These are phyloP conservation scores for Cavenderia fasciculata DNA, from an alignment of 78 protist species.

Conservation along the genomic window DNA sequence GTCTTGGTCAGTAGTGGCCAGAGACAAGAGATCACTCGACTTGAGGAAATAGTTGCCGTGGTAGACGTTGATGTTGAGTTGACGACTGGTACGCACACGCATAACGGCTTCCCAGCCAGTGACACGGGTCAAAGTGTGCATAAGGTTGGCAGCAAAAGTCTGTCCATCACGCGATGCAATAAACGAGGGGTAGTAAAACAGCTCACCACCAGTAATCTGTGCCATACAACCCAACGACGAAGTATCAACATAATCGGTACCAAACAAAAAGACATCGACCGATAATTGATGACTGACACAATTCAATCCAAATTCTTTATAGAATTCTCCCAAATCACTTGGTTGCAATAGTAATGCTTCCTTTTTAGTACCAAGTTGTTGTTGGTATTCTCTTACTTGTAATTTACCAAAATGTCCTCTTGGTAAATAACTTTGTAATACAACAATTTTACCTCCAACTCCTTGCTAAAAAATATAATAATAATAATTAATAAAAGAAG, in stretches of 20 bases:
- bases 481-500: background rate
- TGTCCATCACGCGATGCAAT: slow-evolving; percentile 57
- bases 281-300: slow-evolving; percentile 61
- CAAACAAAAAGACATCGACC: slow-evolving; percentile 74
- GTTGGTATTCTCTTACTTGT: slow-evolving; percentile 61
- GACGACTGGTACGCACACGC: slow-evolving; percentile 83
- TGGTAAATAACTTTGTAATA: slow-evolving; percentile 68
- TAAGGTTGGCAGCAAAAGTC: slow-evolving; percentile 65
- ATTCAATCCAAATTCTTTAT: slow-evolving; percentile 80
- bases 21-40: slow-evolving; percentile 67
- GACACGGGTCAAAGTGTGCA: slow-evolving; percentile 23
- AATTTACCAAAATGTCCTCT: slow-evolving; percentile 69
- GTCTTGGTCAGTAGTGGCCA: slow-evolving; percentile 81
- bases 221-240: slow-evolving; percentile 55
- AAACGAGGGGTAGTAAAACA: slow-evolving; percentile 75
- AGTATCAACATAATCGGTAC: slow-evolving; percentile 54
- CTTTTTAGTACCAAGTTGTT: slow-evolving; percentile 63
- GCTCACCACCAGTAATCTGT: slow-evolving; percentile 82
- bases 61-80: slow-evolving; percentile 24
- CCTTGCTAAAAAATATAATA: slow-evolving; percentile 16
- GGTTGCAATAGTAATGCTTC: slow-evolving; percentile 70
- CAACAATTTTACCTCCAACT: slow-evolving; percentile 78
- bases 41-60: slow-evolving; percentile 86
- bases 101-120: slow-evolving; percentile 89
- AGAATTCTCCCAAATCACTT: slow-evolving; percentile 36